A percentile compares a stretch with the other conserved stretches of the same genome.
Conservation (phyloP, 1,139 yeast genomes). For the Pichia sp. region DNA sequence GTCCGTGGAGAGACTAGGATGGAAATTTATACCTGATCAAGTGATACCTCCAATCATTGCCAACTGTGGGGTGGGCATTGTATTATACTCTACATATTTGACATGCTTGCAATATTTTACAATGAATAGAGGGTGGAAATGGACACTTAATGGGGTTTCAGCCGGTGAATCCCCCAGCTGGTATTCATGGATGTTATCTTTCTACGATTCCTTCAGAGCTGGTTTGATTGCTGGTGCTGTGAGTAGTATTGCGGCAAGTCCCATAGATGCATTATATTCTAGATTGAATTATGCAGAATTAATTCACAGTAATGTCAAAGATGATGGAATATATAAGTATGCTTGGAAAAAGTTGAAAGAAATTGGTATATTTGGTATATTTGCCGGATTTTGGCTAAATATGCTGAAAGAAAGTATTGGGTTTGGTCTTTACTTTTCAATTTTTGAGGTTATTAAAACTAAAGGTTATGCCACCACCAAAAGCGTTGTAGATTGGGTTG, state of each 20-base stretch:
- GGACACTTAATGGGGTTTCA: conserved; percentile 11
- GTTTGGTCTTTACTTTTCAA: conserved; percentile 77
- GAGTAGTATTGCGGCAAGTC: conserved; percentile 91
- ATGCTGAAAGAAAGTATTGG: conserved; percentile 76
- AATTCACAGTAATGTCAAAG: conserved; percentile 53
- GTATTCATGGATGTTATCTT: conserved; percentile 11
- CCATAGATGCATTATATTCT: conserved; percentile 84
- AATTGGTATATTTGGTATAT: conserved; percentile 76
- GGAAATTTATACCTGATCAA: conserved; percentile 80
- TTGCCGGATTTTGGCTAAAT: conserved; percentile 79
- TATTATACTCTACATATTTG: conserved; percentile 75
- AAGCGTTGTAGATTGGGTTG: conserved; percentile 22
- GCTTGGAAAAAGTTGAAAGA: conserved; percentile 61
- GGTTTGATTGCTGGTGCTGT: conserved; percentile 82
- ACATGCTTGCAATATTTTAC: conserved; percentile 34
- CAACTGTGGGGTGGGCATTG: conserved; percentile 80
- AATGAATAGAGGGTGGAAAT: conserved; percentile 16
- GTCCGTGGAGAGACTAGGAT: conserved; percentile 72
- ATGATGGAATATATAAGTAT: conserved; percentile 56
- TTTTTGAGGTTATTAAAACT: conserved; percentile 77
- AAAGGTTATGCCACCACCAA: conserved; percentile 47
- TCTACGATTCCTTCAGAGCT: conserved; percentile 50
- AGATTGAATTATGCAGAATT: conserved; percentile 72
- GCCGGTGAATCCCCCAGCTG: conserved; percentile 7
- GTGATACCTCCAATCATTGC: conserved; percentile 82